Evolutionary conservation across 768 basidiomycete species (phyloP), one percentile per base, ranked within the genome.

Genomic region (Boletus edulis): DNA sequence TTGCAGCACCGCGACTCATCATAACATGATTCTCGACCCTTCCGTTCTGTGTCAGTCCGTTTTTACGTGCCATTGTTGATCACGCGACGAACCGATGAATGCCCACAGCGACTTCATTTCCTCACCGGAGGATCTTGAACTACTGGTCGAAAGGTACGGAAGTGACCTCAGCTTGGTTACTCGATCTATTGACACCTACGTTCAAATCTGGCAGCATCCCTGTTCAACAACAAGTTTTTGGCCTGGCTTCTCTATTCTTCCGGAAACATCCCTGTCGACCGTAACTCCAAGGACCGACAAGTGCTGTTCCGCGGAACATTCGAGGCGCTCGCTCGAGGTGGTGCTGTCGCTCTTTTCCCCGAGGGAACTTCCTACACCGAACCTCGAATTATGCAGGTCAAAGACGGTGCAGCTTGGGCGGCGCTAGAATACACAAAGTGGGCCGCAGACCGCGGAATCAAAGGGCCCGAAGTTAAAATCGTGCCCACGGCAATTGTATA

Each of bases 251-350:
- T 98, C 10, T 81, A 82, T 50, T 89, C 89, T 57, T 89, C 96
- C 3, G 95, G 97, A n/a, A 97, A 97, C 71, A 95, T 99, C 60
- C 94, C 96, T 22, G 96, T 98, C 35, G 95, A 97, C 71, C 84
- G 97, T 56, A 94, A 91, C 75, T 91, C 83, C 57, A 93, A 92
- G 75, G 94, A 99, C 73, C 87, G 93, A 52, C 89, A 89, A 64
- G 81, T 83, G 18, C 77, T 98, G 17, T 95, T 97, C 75, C 82
- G 83, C 58, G 90, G 92, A 41, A 97, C 95, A 0, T 87, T 98
- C 62, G 89, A 96, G 49, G 87, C 88, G 1, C 79, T 99, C 39
- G 79, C 84, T 17, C 75, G 76, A n/a, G 91, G 89, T 15, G 80
- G 86, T 57, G 90, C 85, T 18, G 91, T 99, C 51, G 96, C 93